A percentile compares a stretch with the other conserved stretches of the same genome.
These are phyloP conservation scores for Rhizoclosmatium sp. DNA, from an alignment of 192 early-diverging fungal genomes.

Conservation along the genomic window DNA sequence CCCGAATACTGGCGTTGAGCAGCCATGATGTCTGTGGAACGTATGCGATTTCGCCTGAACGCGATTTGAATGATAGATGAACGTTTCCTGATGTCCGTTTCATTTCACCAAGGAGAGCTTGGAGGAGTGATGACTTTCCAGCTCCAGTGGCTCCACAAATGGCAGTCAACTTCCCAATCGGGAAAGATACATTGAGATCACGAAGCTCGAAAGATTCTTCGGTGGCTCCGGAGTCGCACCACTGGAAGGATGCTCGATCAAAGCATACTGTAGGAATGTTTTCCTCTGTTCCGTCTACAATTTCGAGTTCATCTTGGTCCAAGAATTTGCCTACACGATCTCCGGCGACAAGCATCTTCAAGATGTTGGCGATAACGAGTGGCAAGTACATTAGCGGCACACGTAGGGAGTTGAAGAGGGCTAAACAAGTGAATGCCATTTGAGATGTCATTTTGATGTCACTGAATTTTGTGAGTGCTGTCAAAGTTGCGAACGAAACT, in stretches of 20 bases:
- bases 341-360: constrained; percentile 63
- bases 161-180: constrained; percentile 21
- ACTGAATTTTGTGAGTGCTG: constrained; percentile 61
- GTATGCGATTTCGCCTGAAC: constrained; percentile 68
- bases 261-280: neutral
- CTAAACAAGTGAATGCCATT: constrained; percentile 71
- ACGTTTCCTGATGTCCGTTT: constrained; percentile 46
- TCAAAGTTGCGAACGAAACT: constrained; percentile 67
- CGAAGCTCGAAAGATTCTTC: constrained; percentile 27
- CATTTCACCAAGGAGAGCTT: constrained; percentile 84
- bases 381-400: constrained; percentile 61
- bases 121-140: constrained; percentile 79
- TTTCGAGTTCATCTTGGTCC: constrained; percentile 71
- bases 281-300: constrained; percentile 9
- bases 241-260: neutral
- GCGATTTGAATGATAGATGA: constrained; percentile 37
- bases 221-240: neutral
- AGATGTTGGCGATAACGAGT: constrained; percentile 63
- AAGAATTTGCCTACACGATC: constrained; percentile 77
- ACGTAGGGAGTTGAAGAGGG: constrained; percentile 69
- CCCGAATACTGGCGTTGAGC: constrained; percentile 63
- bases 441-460: constrained; percentile 67
- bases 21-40: constrained; percentile 77
- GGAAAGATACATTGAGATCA: constrained; percentile 21
- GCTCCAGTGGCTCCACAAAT: constrained; percentile 56